phyloP scores from a whole-genome alignment of 2,329 filamentous ascomycete species.

The Cercospora sp. region DNA sequence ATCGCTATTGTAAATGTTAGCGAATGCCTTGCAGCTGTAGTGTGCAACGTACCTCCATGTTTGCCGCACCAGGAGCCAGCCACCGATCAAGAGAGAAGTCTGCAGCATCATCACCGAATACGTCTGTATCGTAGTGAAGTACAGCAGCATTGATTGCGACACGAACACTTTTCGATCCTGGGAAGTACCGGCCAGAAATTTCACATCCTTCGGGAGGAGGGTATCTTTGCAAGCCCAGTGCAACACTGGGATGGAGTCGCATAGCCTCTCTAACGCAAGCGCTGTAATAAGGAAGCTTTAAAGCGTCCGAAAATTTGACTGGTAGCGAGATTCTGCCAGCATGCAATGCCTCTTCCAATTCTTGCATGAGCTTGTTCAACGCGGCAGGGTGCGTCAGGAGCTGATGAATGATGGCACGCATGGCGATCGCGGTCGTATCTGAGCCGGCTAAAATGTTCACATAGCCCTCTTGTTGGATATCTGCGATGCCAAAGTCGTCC shows the following conservation, averaged over 20 bases:
- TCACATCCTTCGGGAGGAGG: neutral
- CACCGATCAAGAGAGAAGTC: neutral
- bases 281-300: neutral
- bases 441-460: neutral
- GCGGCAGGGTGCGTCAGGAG: neutral
- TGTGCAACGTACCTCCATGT: neutral
- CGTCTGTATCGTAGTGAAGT: neutral
- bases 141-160: neutral
- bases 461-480: neutral
- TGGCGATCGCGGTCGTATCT: conserved; percentile 5
- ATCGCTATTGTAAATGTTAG: neutral
- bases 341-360: neutral
- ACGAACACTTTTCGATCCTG: neutral
- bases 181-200: neutral
- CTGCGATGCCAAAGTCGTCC: neutral
- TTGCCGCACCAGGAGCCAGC: neutral
- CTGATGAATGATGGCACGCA: conserved; percentile 1
- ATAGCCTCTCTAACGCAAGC: neutral
- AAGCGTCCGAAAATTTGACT: neutral
- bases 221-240: neutral
- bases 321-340: neutral
- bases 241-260: neutral
- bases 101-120: neutral
- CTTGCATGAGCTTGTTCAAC: neutral
- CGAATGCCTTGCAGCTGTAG: neutral